Evolutionary conservation across 2,329 filamentous ascomycete species (phyloP), one percentile per base, ranked within the genome.

Genomic region (Colletotrichum tanaceti): DNA sequence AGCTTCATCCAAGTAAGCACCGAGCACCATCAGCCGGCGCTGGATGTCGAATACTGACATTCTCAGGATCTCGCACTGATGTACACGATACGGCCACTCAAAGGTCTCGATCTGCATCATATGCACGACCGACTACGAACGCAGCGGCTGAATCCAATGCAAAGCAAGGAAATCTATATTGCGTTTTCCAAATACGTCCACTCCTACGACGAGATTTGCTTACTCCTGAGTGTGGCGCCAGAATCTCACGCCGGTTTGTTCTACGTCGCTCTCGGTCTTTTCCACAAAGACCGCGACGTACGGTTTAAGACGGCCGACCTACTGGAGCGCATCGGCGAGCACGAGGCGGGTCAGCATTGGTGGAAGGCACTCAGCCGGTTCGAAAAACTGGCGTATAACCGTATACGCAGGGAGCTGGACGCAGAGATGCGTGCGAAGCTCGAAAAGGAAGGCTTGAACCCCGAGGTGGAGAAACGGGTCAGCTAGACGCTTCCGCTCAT

Each of bases 341-440:
- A 99, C 79, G 92, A 97, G 75, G 96, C 94, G 11, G 96, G 96
- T 1, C 87, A 94, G 75, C 93, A 98, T 80, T 98, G 96, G 86
- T 99, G 95, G 93, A 89, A 87, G 72, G 89, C 89, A 38, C 82
- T 99, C 57, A 96, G 94, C 66, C 86, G 93, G 52, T 99, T 98
- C 76, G 91, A 94, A 73, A 97, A 95, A 80, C 81, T 97, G 71
- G 95, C 92, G 3, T 97, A 91, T 75, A 90, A 91, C 72, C 87
- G 95, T 57, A 89, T 97, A 57, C 90, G 91, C 77, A 87, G 90
- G 68, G 93, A 89, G 73, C 79, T 81, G 9, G 87, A 90, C 58
- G 79, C 81, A 1, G 87, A 89, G 73, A 79, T 79, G 78, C 82
- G 78, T 64, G 77, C 74, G 38, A 83, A 80, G 76, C 74, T 82